Base-by-base conservation (phyloP, 352 stramenopile genomes). In the Peronospora destructor region DNA sequence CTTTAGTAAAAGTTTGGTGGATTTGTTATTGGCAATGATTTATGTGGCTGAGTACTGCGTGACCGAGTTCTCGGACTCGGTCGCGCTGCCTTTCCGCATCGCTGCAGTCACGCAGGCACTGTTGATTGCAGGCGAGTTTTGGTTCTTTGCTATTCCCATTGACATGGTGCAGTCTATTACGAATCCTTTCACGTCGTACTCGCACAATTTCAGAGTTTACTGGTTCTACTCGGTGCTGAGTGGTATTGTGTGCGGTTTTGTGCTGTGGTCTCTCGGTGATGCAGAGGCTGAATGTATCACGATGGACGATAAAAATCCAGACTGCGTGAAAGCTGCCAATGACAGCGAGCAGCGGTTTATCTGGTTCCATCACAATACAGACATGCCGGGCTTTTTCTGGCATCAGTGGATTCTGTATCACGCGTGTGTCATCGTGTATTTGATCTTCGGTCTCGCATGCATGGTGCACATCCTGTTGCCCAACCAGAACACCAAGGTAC, bases 151-250 rank as follows among this genome's bases (percentile, higher is more conserved):
- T 14, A 94, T 94, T 54, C 79, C 78, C 6, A 85, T 92, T 40
- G 84, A 94, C 53, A 84, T 94, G 62, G 73, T 91, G 34, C 82
- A 94, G 72, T 91, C 79, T 16, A 85, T 94, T 53, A 91, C 84
- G 17, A 94, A 94, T 56, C 84, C 84, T 9, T 94, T 94, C 59
- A 91, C 84, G 38, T 92, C 81, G 29, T 94, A 92, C 53, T 61
- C 77, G 39, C 59, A 88, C 59, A 94, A 94, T 59, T 75, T 89
- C 13, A 65, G 75, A 5, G 53, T 88, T 7, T 94, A 94, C 63
- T 88, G 79, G 76, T 77, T 91, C 51, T 91, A 89, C 42, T 85
- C 80, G 35, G 54, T 83, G 29, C 59, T 91, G 21, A 90, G 80
- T 34, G 83, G 83, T 0, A 59, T 75, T 4, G 64, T 80, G 6